Evolutionary conservation across 2,329 filamentous ascomycete genomes (phyloP), one percentile per base, ranked within the genome.

Genomic region (Trichoderma lentiforme): DNA sequence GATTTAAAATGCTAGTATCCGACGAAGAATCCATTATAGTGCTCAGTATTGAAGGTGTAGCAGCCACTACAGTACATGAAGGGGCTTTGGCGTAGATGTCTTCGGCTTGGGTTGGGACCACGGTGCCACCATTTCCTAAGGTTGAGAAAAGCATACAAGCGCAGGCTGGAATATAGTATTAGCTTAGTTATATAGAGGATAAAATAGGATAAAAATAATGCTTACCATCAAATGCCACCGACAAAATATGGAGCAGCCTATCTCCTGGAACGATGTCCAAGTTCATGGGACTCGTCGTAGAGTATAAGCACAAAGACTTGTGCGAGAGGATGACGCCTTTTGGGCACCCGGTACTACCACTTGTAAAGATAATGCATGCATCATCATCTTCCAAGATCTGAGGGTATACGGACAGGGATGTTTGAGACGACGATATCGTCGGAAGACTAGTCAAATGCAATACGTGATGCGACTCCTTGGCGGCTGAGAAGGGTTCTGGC

Each of bases 351-450:
- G 64, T 72, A 62, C 70, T 72, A 1, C 70, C 70, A 26, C 70
- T 72, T 26, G 70, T 72, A 18, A 72, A 72, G 24, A 72, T 72
- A 14, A 72, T 72, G 30, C 64, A 72, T 3, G 70, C 70, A 34
- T 58, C 60, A 36, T 56, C 47, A 12, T 8, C 28, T 30, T 43
- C 39, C 39, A 9, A n/a, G 11, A 5, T 0, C 9, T n/a, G 5
- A 8, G 9, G 3, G 6, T 28, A n/a, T 51, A 21, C 4, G 14
- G 18, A 21, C 15, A 18, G 26, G 18, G 11, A 39, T 3, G 6
- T 51, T 2, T 6, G 61, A 8, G 11, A 14, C 3, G 24, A 9
- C 39, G 24, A 14, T 3, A 6, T n/a, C 4, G 61, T 2, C 3
- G 58, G 57, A 15, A 63, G 28, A 5, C 26, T 63, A 12, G 36